A percentile compares a stretch with the other conserved stretches of the same genome.
These are phyloP conservation scores for Lithohypha guttulata DNA, from an alignment of 2,329 filamentous ascomycete genomes.

Conservation along the genomic window DNA sequence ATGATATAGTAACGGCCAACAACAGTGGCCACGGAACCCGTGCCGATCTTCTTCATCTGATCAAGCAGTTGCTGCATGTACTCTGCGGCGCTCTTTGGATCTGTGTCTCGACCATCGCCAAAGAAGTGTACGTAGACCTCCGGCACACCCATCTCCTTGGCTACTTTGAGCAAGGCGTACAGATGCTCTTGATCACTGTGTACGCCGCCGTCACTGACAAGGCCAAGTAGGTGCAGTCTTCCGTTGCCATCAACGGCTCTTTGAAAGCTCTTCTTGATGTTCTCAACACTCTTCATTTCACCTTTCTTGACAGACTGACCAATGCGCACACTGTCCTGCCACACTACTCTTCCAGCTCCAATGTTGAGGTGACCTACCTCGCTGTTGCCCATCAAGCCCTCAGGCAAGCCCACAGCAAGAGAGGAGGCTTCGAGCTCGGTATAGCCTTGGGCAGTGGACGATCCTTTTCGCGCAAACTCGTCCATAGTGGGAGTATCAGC, in stretches of 20 bases:
- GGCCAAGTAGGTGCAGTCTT: slow-evolving; percentile 79
- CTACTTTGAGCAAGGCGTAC: slow-evolving; percentile 74
- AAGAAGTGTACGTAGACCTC: slow-evolving; percentile 99
- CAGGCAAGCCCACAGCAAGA: slow-evolving; percentile 85
- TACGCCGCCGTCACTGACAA: slow-evolving; percentile 91
- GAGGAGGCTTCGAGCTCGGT: slow-evolving; percentile 93
- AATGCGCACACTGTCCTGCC: slow-evolving; percentile 97
- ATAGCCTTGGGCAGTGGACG: slow-evolving; percentile 70
- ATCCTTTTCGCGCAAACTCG: slow-evolving; percentile 55
- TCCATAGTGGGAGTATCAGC: slow-evolving; percentile 95
- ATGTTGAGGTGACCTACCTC: slow-evolving; percentile 99
- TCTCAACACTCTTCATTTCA: slow-evolving; percentile 63
- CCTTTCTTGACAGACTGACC: slow-evolving; percentile 83
- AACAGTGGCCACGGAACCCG: slow-evolving; percentile 80
- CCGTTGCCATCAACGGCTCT: slow-evolving; percentile 79
- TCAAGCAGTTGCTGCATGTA: slow-evolving; percentile 82
- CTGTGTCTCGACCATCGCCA: slow-evolving; percentile 92
- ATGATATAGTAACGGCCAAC: slow-evolving; percentile 97
- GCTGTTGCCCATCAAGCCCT: slow-evolving; percentile 97
- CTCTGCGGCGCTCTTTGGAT: slow-evolving; percentile 81
- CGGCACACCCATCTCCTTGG: slow-evolving; percentile 77
- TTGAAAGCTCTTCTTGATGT: slow-evolving; percentile 67
- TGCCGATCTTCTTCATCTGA: slow-evolving; percentile 69
- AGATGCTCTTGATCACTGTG: slow-evolving; percentile 94
- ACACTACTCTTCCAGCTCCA: slow-evolving; percentile 90